These are phyloP conservation scores for Pyrus communis DNA, from an alignment of 306 rosid species.

Conservation along the genomic window DNA sequence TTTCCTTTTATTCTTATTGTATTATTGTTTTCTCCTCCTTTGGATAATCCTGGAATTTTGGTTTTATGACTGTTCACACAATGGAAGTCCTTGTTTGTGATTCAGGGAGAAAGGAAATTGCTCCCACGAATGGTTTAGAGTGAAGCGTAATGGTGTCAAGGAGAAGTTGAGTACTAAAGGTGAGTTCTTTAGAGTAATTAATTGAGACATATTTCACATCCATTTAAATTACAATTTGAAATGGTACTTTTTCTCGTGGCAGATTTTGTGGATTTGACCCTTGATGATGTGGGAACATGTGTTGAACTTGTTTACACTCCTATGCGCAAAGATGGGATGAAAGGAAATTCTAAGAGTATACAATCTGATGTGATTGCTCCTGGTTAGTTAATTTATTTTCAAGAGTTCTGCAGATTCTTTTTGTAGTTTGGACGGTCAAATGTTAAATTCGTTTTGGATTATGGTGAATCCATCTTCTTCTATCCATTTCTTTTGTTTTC, in stretches of 20 bases:
- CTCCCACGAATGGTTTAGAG: constrained; percentile 70
- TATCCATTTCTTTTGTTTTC: background rate
- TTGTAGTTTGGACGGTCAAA: background rate
- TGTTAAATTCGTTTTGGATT: background rate
- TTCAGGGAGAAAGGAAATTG: constrained; percentile 83
- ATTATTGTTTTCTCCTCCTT: background rate
- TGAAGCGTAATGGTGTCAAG: constrained; percentile 37
- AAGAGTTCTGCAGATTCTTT: background rate
- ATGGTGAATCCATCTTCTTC: background rate
- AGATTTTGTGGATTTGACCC: constrained; percentile 75
- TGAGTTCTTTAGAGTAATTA: constrained; percentile 27
- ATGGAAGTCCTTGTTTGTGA: constrained; percentile 6
- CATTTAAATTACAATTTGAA: constrained; percentile 9
- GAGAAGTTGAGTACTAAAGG: constrained; percentile 58
- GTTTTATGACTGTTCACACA: background rate
- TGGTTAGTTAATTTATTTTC: constrained; percentile 32
- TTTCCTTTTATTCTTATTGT: constrained; percentile 9
- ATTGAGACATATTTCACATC: constrained; percentile 2
- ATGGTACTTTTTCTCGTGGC: constrained; percentile 18
- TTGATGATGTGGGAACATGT: constrained; percentile 67
- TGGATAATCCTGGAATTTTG: background rate
- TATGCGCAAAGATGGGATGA: constrained; percentile 65
- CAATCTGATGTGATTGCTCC: constrained; percentile 57
- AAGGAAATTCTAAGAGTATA: constrained; percentile 56
- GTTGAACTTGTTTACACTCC: constrained; percentile 81